Conservation (phyloP, 768 basidiomycete genomes). For the Ephemerocybe angulata region DNA sequence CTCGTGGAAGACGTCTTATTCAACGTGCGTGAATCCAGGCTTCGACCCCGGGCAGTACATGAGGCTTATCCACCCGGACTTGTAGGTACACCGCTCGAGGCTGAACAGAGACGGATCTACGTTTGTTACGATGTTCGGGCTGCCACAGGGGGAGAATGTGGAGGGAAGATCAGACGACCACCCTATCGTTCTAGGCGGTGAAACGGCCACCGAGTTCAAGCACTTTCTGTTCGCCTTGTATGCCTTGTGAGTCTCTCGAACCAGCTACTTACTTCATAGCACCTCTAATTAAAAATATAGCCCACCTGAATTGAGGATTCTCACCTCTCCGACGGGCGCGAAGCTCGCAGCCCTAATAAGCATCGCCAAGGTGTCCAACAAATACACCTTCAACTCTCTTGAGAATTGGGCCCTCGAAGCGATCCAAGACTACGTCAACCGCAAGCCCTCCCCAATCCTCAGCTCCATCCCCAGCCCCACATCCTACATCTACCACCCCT, state of each 20-base stretch:
- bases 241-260: constrained; percentile 49
- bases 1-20: constrained; percentile 63
- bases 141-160: constrained; percentile 51
- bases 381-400: constrained; percentile 70
- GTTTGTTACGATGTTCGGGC: constrained; percentile 62
- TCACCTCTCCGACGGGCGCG: constrained; percentile 43
- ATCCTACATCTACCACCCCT: constrained; percentile 28
- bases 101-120: constrained; percentile 61
- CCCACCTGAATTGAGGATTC: constrained; percentile 55
- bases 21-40: neutral
- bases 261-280: neutral
- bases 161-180: constrained; percentile 65
- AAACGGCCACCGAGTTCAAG: constrained; percentile 62
- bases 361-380: constrained; percentile 64
- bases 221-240: constrained; percentile 78
- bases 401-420: constrained; percentile 75
- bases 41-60: neutral
- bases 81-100: constrained; percentile 61
- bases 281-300: constrained; percentile 32
- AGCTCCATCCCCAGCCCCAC: constrained; percentile 37
- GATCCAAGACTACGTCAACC: constrained; percentile 65
- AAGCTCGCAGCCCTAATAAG: constrained; percentile 46
- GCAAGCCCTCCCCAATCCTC: constrained; percentile 49
- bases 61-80: constrained; percentile 1
- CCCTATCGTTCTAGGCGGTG: constrained; percentile 61